Evolutionary conservation across 2,329 filamentous ascomycete species (phyloP), one percentile per base, ranked within the genome.

Genomic region (Leptodontidium sp.): DNA sequence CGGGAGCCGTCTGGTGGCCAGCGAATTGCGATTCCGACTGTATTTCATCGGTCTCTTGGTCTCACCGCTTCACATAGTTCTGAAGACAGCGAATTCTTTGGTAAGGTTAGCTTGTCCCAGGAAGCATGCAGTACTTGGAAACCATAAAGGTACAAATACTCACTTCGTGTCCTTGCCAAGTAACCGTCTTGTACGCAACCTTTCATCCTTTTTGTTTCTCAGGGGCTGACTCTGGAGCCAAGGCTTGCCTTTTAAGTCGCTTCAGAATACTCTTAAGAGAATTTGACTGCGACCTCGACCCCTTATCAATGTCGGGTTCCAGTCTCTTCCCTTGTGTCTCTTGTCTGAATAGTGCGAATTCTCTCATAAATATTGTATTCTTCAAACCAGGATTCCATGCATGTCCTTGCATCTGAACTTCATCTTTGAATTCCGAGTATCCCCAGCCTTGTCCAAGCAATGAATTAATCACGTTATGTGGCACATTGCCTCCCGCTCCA

Each of bases 331-430:
- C 26, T 15, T 57, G 26, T 14, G 17, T 38, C 29, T 57, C 26
- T 29, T 7, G 8, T 24, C n/a, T 50, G 47, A 50, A 50, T 1
- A 9, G n/a, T 50, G n/a, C 47, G 11, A 50, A 17, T 5, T 50
- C 47, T 5, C 47, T 50, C 8, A 15, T 12, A 3, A 21, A 21
- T 57, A 47, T 45, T n/a, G 12, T 50, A 5, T 9, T 15, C 32
- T 63, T 49, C 24, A 63, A 35, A 50, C 47, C 61, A 63, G 43
- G 47, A 63, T 4, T 35, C 61, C 45, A 38, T 50, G 21, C n/a
- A 11, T 21, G 11, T 12, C 8, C 47, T 4, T 26, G n/a, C 17
- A 2, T 24, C 47, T 26, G 47, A 47, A 47, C 17, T 50, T 12
- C 9, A 6, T 5, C 6, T 9, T 26, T 7, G 47, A 50, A 50